phyloP scores from a whole-genome alignment of 139 green algal species.

The Tetradesmus lagerheimii region DNA sequence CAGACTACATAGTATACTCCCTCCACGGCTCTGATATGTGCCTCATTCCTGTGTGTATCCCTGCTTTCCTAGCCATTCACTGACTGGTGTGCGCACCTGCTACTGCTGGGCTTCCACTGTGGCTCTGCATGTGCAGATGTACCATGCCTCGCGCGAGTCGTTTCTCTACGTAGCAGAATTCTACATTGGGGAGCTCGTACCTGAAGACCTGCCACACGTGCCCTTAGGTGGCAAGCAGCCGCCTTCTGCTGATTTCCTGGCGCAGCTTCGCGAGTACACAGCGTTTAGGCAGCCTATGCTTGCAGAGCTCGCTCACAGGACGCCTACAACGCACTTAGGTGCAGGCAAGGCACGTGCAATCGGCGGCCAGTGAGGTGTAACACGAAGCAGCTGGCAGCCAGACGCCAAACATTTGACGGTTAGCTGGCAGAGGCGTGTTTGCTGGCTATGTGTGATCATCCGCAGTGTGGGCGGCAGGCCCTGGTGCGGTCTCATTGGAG shows the following conservation, averaged over 20 bases:
- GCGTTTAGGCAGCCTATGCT: constrained; percentile 55
- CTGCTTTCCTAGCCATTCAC: too few species aligned
- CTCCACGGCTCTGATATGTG: too few species aligned
- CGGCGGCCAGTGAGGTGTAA: too few species aligned
- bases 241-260: constrained; percentile 66
- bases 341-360: background rate
- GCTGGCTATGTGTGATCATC: too few species aligned
- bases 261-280: constrained; percentile 71
- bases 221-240: constrained; percentile 24
- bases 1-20: too few species aligned
- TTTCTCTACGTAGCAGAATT: constrained; percentile 84
- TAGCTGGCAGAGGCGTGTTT: too few species aligned
- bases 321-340: background rate
- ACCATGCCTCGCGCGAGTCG: constrained; percentile 70
- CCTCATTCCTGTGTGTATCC: too few species aligned
- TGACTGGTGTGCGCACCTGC: too few species aligned
- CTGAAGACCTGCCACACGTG: constrained; percentile 32
- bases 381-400: too few species aligned
- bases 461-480: too few species aligned
- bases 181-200: constrained; percentile 51
- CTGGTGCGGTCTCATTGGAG: too few species aligned
- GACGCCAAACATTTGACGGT: too few species aligned
- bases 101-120: background rate
- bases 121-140: constrained; percentile 57
- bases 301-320: background rate